Evolutionary conservation across 2,329 filamentous ascomycete species (phyloP), one percentile per base, ranked within the genome.

Genomic region (Hypoxylon sp.): DNA sequence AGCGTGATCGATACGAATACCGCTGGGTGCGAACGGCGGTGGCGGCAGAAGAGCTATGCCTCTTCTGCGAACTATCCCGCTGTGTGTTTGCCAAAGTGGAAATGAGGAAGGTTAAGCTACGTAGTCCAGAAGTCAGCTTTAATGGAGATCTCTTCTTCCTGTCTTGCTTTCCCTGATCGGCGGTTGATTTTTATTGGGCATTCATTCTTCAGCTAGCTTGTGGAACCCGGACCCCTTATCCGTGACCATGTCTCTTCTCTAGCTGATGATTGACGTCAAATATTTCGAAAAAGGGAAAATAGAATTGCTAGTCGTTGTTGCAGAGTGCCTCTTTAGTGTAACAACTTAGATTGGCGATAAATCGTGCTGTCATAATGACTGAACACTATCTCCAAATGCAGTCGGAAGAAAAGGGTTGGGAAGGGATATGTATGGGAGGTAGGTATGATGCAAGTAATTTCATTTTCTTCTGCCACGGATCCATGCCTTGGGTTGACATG

Each of bases 211-310:
- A 46, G 19, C 17, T 45, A 30, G 26, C 29, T 46, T 16, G 51
- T 55, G 44, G 54, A 31, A 48, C 56, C 42, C 40, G 37, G 41
- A 29, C 42, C 37, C 25, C 44, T 19, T n/a, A n/a, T n/a, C n/a
- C n/a, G n/a, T n/a, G 19, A 17, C 52, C 55, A 30, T 59, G 55
- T 56, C 51, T 59, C 32, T 50, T 12, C 41, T 48, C 21, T 44
- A 41, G 49, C 32, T 47, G 42, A 38, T 34, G 5, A 51, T 53
- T 58, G 55, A 58, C 55, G 55, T 58, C 51, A 46, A 48, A 13
- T 31, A 58, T 27, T 29, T 45, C 38, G 27, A 49, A 58, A 52
- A 3, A 25, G 43, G 40, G 26, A 50, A 52, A 31, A 38, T 12
- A 50, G 25, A 12, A 35, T 55, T 25, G 21, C 34, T 55, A 52